Evolutionary conservation across 1,139 yeast species (phyloP).

Genomic region (Lizanozyma gosingica): DNA sequence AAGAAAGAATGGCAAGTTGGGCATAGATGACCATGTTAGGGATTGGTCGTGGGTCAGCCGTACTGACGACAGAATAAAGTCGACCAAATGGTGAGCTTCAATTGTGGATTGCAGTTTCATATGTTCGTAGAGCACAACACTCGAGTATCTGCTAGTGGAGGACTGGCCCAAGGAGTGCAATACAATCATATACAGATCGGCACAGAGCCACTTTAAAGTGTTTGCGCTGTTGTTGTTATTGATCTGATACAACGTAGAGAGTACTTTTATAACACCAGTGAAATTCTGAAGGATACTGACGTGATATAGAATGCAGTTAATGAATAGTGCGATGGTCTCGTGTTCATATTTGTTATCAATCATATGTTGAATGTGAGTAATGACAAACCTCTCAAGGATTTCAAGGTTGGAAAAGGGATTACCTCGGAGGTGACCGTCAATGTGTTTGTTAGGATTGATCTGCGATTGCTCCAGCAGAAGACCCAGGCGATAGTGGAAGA

Average conservation of each 20-base stretch:
- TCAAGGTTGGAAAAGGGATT: constrained; percentile 25
- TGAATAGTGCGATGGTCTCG: constrained; percentile 20
- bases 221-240: constrained; percentile 9
- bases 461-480: not conserved
- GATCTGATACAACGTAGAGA: constrained; percentile 13
- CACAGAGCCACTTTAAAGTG: constrained; percentile 17
- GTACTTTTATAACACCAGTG: constrained; percentile 19
- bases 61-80: not conserved
- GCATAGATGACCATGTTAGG: not conserved
- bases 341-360: constrained; percentile 9
- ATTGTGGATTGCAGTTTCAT: constrained; percentile 6
- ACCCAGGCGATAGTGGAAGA: not conserved
- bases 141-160: constrained; percentile 20
- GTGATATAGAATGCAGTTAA: constrained; percentile 32
- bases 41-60: not conserved
- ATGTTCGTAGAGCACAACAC: constrained; percentile 16
- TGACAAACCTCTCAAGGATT: constrained; percentile 16
- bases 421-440: constrained; percentile 18
- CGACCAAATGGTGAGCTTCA: not conserved
- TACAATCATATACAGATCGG: constrained; percentile 24
- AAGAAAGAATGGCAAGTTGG: not conserved
- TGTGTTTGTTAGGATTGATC: constrained; percentile 12
- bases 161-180: constrained; percentile 20
- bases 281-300: constrained; percentile 27
- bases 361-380: constrained; percentile 18